Evolutionary conservation across 2,329 filamentous ascomycete species (phyloP), one percentile per base, ranked within the genome.

Genomic region (Fusarium humuli): DNA sequence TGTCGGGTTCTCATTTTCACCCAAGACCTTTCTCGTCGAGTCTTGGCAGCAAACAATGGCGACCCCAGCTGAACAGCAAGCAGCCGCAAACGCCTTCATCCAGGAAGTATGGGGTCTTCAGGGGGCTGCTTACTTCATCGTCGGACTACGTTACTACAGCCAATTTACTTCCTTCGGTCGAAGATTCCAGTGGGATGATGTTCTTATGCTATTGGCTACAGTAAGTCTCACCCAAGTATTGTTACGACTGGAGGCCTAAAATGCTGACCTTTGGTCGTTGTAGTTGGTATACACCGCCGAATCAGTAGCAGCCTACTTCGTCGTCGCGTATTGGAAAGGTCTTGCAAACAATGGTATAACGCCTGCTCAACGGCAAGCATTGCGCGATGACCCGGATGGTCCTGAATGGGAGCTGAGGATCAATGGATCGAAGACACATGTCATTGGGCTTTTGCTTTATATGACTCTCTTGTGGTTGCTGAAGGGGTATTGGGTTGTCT

Each of bases 261-360:
- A 5, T 3, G 3, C 32, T 34, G 16, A 13, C 5, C 2, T 5
- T 25, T 6, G 23, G 23, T 2, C 32, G 7, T 6, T 18, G 4
- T 23, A 50, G 48, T 25, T 52, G 5, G 49, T 53, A 37, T 53
- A 53, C 1, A 53, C 49, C 1, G 49, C 49, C 1, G 49, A 53
- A 4, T 53, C 49, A 4, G 49, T 53, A 10, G 49, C 49, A 13
- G 49, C 49, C 5, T 53, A 53, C n/a, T 53, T 53, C 7, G 49
- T 53, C 10, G 49, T 53, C n/a, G 49, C 49, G 2, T 53, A 53
- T 8, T 53, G 49, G 49, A 53, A 53, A 22, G 49, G 49, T 1
- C 6, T 53, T 7, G 49, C 49, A 0, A 53, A 53, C 30, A 53
- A 53, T 3, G 49, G 49, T 4, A 53, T 53, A 18, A 42, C 49